phyloP scores from a whole-genome alignment of 2,329 filamentous ascomycete species.

The Calonectria naviculata region DNA sequence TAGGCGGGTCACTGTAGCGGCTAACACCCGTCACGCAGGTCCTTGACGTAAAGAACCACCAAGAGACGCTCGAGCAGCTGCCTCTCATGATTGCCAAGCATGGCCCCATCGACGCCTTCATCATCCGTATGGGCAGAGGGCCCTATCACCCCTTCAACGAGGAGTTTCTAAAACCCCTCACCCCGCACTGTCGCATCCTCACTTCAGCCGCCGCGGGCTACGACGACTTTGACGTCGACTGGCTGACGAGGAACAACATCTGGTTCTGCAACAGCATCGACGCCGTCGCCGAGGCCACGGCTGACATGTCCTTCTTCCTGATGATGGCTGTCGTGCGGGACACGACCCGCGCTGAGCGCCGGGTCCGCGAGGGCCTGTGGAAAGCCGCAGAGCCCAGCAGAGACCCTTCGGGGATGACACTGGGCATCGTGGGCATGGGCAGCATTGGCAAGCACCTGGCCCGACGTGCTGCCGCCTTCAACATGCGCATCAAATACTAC shows the following conservation, averaged over 20 bases:
- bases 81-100: constrained; percentile 47
- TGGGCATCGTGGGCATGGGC: constrained; percentile 62
- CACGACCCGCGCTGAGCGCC: constrained; percentile 51
- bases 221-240: constrained; percentile 58
- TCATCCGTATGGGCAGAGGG: constrained; percentile 61
- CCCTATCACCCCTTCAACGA: constrained; percentile 61
- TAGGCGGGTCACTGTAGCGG: neutral
- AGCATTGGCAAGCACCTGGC: constrained; percentile 58
- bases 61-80: constrained; percentile 48
- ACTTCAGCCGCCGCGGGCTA: constrained; percentile 59
- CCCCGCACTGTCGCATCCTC: constrained; percentile 57
- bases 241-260: constrained; percentile 54
- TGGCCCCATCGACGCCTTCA: constrained; percentile 58
- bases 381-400: constrained; percentile 46
- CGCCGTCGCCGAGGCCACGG: constrained; percentile 64
- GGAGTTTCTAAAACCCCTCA: constrained; percentile 52
- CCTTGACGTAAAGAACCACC: constrained; percentile 49
- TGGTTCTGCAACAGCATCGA: constrained; percentile 66
- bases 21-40: constrained; percentile 22
- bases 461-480: constrained; percentile 52
- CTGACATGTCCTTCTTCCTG: constrained; percentile 57
- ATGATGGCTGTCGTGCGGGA: constrained; percentile 55
- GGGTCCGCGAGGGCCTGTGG: constrained; percentile 51
- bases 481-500: constrained; percentile 56
- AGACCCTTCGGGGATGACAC: constrained; percentile 55